Percentiles rank a stretch among this genome's conserved stretches.
Evolutionary conservation across 2,329 filamentous ascomycete species (phyloP).

Genomic region (Seiridium cupressi): DNA sequence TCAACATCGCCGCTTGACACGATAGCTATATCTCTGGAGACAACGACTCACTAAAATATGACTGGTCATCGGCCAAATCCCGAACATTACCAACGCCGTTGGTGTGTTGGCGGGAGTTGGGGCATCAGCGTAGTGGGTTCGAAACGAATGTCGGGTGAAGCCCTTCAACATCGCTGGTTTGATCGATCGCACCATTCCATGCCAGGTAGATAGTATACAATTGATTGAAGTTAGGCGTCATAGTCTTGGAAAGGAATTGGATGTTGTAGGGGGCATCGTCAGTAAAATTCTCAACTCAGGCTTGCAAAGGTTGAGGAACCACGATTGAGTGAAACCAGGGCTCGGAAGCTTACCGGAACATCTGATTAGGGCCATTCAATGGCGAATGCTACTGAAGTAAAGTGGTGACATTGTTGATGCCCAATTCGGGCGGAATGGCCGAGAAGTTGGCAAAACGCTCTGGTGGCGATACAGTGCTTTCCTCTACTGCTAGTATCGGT

Average conservation of each 20-base stretch:
- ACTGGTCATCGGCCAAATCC: slow-evolving; percentile 27
- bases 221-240: slow-evolving; percentile 29
- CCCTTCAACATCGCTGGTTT: slow-evolving; percentile 32
- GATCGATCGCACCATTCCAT: slow-evolving; percentile 31
- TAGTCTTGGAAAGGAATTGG: slow-evolving; percentile 33
- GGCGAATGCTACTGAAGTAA: slow-evolving; percentile 23
- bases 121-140: slow-evolving; percentile 26
- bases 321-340: neutral
- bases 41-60: slow-evolving; percentile 27
- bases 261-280: slow-evolving; percentile 17
- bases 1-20: too few relatives aligned
- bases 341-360: slow-evolving; percentile 28
- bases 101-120: slow-evolving; percentile 24
- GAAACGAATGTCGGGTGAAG: slow-evolving; percentile 35
- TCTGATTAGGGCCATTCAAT: slow-evolving; percentile 29
- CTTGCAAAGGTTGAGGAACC: neutral
- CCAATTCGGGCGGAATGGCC: slow-evolving; percentile 18
- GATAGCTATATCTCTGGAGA: neutral
- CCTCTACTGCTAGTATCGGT: slow-evolving; percentile 31
- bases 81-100: slow-evolving; percentile 38
- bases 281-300: neutral
- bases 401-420: slow-evolving; percentile 26
- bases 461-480: slow-evolving; percentile 27
- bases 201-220: slow-evolving; percentile 29
- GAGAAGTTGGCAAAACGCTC: slow-evolving; percentile 31